Percentiles rank a stretch among this genome's conserved stretches.
Conservation (phyloP, 352 stramenopile genomes). For the Phytopythium mirpurense region DNA sequence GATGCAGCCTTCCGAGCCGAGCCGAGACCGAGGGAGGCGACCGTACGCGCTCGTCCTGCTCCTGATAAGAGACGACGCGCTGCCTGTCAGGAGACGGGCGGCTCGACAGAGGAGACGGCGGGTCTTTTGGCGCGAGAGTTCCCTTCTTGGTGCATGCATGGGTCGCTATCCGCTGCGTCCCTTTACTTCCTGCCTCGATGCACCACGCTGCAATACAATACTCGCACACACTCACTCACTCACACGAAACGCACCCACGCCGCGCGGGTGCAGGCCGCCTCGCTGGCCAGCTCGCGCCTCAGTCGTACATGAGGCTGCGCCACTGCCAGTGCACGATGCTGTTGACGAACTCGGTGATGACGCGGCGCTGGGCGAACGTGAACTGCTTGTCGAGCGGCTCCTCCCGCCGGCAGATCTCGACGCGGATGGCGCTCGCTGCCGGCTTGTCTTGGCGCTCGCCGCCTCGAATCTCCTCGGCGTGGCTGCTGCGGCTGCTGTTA, state of each 20-base stretch:
- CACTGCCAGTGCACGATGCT: slow-evolving; percentile 87
- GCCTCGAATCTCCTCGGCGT: slow-evolving; percentile 27
- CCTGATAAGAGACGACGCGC: neutral
- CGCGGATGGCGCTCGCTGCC: slow-evolving; percentile 24
- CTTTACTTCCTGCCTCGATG: no score
- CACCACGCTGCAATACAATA: no score
- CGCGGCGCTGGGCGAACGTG: slow-evolving; percentile 72
- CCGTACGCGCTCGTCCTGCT: no score
- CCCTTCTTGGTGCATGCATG: no score
- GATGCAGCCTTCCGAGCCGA: no score
- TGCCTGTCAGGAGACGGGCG: neutral
- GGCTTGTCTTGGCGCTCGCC: slow-evolving; percentile 7
- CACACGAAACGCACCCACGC: no score
- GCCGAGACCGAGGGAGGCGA: no score
- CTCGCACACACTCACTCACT: neutral
- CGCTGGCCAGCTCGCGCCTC: no score
- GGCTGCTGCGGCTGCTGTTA: slow-evolving; percentile 12
- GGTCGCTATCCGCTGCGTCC: no score
- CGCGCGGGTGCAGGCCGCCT: no score
- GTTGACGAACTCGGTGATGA: slow-evolving; percentile 85
- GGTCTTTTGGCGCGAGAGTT: neutral
- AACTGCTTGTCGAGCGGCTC: slow-evolving; percentile 76
- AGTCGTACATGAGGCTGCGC: slow-evolving; percentile 83
- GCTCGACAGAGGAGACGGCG: neutral
- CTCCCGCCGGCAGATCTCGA: slow-evolving; percentile 85